These are phyloP conservation scores for Corynespora cassiicola DNA, from an alignment of 2,329 filamentous ascomycete genomes.

Conservation along the genomic window DNA sequence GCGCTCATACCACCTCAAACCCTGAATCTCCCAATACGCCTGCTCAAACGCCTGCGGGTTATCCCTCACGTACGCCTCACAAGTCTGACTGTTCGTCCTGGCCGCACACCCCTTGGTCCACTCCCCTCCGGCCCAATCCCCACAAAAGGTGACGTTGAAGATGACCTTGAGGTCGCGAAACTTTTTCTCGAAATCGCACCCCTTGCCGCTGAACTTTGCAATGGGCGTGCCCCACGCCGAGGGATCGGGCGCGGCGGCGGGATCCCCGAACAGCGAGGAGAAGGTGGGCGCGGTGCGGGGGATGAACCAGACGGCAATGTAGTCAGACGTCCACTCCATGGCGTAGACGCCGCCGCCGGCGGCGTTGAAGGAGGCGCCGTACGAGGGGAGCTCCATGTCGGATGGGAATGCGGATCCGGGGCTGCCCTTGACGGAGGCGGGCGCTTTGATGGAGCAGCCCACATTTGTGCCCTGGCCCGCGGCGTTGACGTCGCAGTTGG, in stretches of 20 bases:
- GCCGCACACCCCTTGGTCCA: constrained; percentile 56
- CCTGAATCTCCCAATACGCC: constrained; percentile 44
- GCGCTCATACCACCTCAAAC: constrained; percentile 34
- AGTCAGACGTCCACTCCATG: constrained; percentile 44
- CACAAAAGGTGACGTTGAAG: constrained; percentile 60
- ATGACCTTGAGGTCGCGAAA: constrained; percentile 44
- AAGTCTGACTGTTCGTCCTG: constrained; percentile 56
- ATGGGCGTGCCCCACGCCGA: constrained; percentile 31
- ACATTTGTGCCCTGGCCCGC: constrained; percentile 33
- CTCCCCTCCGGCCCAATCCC: constrained; percentile 61
- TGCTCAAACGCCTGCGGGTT: constrained; percentile 37
- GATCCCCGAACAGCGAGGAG: not conserved
- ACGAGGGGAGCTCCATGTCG: constrained; percentile 29
- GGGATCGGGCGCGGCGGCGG: constrained; percentile 17
- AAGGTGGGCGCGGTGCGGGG: constrained; percentile 21
- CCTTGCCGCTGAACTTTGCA: constrained; percentile 47
- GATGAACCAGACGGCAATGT: constrained; percentile 53
- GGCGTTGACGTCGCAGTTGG: constrained; percentile 53
- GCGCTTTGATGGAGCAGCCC: constrained; percentile 44
- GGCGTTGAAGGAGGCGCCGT: constrained; percentile 41
- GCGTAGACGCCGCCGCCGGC: constrained; percentile 48
- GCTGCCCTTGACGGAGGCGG: constrained; percentile 19
- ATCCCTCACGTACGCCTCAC: constrained; percentile 37
- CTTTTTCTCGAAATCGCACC: constrained; percentile 53
- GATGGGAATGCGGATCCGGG: constrained; percentile 35